phyloP scores from a whole-genome alignment of 768 basidiomycete species.

The Infundibulicybe gibba region DNA sequence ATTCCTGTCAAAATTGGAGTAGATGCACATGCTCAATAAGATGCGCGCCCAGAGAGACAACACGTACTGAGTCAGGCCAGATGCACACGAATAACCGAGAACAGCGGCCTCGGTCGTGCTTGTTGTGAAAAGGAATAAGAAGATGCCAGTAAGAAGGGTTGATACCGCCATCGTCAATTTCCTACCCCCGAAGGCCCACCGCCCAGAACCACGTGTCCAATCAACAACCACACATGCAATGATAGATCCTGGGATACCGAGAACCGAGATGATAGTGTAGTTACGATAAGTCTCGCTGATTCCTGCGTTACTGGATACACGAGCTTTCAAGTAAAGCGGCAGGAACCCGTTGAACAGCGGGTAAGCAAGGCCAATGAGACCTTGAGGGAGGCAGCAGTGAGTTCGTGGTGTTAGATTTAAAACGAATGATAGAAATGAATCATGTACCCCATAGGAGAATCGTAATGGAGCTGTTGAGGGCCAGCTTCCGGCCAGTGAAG shows the following conservation, averaged over 20 bases:
- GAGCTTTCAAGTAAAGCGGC: conserved; percentile 40
- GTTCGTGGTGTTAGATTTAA: background rate
- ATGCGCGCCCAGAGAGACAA: too few relatives aligned
- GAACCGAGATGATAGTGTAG: conserved; percentile 43
- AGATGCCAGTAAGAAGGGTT: conserved; percentile 40
- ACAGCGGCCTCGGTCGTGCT: conserved; percentile 33
- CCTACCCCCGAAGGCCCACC: conserved; percentile 37
- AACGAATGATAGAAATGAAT: too few relatives aligned
- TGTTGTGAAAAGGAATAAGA: conserved; percentile 51
- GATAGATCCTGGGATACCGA: conserved; percentile 45
- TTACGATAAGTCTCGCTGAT: conserved; percentile 38
- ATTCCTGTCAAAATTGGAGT: conserved; percentile 17
- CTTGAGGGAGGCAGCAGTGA: conserved; percentile 10
- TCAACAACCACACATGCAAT: conserved; percentile 44
- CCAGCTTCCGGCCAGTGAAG: conserved; percentile 40
- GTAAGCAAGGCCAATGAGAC: conserved; percentile 48
- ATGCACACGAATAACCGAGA: conserved; percentile 44
- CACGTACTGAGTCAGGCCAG: conserved; percentile 36
- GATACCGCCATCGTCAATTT: conserved; percentile 44
- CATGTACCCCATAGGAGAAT: conserved; percentile 48
- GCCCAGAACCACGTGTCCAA: conserved; percentile 26
- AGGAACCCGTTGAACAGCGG: conserved; percentile 52
- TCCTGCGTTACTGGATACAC: conserved; percentile 18
- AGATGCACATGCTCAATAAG: background rate
- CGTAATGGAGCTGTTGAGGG: conserved; percentile 42